phyloP scores from a whole-genome alignment of 1,284 basidiomycete species.

The Lentinus polychrous region DNA sequence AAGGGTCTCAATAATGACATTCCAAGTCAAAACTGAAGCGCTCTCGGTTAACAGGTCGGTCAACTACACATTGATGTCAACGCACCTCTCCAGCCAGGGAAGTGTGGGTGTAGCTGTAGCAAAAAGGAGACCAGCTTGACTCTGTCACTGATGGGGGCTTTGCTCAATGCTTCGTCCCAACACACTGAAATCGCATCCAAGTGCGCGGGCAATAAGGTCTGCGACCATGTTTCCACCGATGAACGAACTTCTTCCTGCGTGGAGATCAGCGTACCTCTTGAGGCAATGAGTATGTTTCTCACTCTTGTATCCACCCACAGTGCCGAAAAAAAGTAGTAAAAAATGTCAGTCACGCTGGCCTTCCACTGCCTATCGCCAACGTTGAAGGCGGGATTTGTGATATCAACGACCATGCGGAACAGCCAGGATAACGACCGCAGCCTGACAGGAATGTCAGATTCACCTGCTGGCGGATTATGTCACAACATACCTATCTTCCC shows the following conservation, averaged over 20 bases:
- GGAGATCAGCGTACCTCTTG: background rate
- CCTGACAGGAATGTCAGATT: slow-evolving; percentile 16
- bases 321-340: slow-evolving; percentile 52
- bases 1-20: slow-evolving; percentile 48
- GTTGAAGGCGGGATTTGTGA: slow-evolving; percentile 50
- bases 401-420: slow-evolving; percentile 58
- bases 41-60: background rate
- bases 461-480: slow-evolving; percentile 4
- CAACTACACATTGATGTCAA: background rate
- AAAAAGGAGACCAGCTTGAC: slow-evolving; percentile 53
- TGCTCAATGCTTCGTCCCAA: slow-evolving; percentile 55
- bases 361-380: slow-evolving; percentile 64
- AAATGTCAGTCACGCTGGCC: slow-evolving; percentile 49
- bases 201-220: slow-evolving; percentile 56
- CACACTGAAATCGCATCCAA: slow-evolving; percentile 55
- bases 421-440: slow-evolving; percentile 38
- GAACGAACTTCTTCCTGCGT: slow-evolving; percentile 59
- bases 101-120: slow-evolving; percentile 55
- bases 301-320: slow-evolving; percentile 62
- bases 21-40: slow-evolving; percentile 54
- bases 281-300: slow-evolving; percentile 10
- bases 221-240: slow-evolving; percentile 46
- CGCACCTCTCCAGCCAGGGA: slow-evolving; percentile 57
- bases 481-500: slow-evolving; percentile 47
- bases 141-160: slow-evolving; percentile 49